These are phyloP conservation scores for Xylogone sp. DNA, from an alignment of 2,329 filamentous ascomycete species.

Conservation along the genomic window DNA sequence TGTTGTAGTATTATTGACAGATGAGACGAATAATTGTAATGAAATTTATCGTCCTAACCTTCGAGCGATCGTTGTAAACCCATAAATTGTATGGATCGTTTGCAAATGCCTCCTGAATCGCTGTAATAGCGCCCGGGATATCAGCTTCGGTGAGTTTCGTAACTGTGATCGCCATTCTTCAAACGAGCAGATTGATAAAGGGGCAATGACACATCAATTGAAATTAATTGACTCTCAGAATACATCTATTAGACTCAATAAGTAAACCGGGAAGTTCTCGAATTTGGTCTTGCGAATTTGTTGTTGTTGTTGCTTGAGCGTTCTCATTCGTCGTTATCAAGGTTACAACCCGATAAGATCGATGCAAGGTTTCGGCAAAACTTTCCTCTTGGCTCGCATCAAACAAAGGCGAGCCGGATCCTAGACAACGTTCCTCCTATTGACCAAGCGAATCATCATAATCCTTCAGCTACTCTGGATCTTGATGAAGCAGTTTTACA, in stretches of 20 bases:
- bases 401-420: background rate
- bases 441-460: background rate
- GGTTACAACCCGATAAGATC: background rate
- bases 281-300: background rate
- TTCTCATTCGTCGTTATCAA: background rate
- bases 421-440: background rate
- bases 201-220: background rate
- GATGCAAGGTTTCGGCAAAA: background rate
- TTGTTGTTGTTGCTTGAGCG: background rate
- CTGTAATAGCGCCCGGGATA: conserved; percentile 60
- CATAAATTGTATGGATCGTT: conserved; percentile 65
- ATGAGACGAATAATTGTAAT: background rate
- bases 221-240: background rate
- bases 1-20: background rate
- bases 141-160: conserved; percentile 52
- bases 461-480: background rate
- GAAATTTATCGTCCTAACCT: conserved; percentile 36
- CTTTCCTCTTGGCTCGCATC: too few relatives aligned
- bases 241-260: background rate
- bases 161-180: conserved; percentile 49
- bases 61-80: conserved; percentile 55
- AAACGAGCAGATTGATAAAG: background rate
- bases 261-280: background rate
- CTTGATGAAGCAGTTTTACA: too few relatives aligned
- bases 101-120: conserved; percentile 63